phyloP scores from a whole-genome alignment of 371 early-diverging fungal genomes.

The Mucor lusitanicus region DNA sequence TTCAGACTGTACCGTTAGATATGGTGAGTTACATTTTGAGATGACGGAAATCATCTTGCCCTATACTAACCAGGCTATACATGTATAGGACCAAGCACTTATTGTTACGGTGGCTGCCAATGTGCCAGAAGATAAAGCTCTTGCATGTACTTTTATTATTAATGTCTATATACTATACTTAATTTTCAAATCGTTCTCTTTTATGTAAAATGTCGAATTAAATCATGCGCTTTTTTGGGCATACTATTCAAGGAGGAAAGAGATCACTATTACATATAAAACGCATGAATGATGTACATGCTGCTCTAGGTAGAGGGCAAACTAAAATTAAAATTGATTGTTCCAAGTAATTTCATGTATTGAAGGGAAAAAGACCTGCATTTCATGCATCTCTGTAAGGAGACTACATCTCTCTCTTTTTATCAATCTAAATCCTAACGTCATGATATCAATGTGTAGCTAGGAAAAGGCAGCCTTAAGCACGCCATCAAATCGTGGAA shows the following conservation, averaged over 20 bases:
- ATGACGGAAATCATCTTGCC: not conserved
- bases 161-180: not conserved
- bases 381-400: not conserved
- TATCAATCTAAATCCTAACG: too few species aligned
- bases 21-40: conserved; percentile 8
- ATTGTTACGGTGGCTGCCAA: conserved; percentile 17
- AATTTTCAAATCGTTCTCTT: not conserved
- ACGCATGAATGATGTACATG: not conserved
- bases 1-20: conserved; percentile 15
- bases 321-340: not conserved
- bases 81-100: conserved; percentile 16
- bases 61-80: too few species aligned
- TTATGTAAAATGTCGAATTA: not conserved
- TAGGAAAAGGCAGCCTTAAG: not conserved
- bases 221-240: too few species aligned
- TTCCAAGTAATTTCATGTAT: not conserved
- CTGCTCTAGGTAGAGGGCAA: not conserved
- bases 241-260: not conserved
- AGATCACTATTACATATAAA: not conserved
- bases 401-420: too few species aligned
- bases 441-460: too few species aligned
- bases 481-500: not conserved
- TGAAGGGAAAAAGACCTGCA: not conserved
- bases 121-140: conserved; percentile 17
- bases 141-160: not conserved